Evolutionary conservation across 2,329 filamentous ascomycete species (phyloP).

Genomic region (Chrysoporthe cubensis): DNA sequence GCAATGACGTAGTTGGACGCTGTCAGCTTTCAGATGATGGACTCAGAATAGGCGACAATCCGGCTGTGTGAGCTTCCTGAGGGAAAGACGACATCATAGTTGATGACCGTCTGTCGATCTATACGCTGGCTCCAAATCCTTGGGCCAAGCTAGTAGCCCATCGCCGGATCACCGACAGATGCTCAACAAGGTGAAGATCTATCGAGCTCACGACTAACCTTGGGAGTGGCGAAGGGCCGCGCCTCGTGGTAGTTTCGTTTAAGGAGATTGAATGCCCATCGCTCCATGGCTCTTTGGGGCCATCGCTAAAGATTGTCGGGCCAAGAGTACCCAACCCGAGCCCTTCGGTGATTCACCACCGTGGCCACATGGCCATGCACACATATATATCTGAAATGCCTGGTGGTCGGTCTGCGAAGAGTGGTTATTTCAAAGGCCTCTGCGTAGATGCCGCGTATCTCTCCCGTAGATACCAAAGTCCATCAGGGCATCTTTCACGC

Average conservation of each 20-base stretch:
- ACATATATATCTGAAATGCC: too few species aligned
- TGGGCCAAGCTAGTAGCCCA: neutral
- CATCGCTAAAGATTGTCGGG: neutral
- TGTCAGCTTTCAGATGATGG: conserved; percentile 1
- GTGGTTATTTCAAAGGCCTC: conserved; percentile 31
- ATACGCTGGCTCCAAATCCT: neutral
- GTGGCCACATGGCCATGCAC: neutral
- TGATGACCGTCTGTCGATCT: neutral
- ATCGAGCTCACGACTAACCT: neutral
- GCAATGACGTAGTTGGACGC: neutral
- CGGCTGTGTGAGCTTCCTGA: neutral
- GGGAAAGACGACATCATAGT: neutral
- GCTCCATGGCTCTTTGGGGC: neutral
- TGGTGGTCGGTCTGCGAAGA: too few species aligned
- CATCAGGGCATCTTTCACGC: neutral
- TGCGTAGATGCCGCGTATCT: conserved; percentile 41
- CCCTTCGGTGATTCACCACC: neutral
- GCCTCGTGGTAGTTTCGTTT: neutral
- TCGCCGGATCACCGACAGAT: neutral
- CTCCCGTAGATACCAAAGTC: neutral
- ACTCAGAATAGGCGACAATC: neutral
- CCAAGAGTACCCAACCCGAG: neutral
- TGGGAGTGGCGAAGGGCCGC: neutral
- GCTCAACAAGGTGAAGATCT: neutral
- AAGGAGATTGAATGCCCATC: neutral